Base-by-base conservation (phyloP, 176 grass and related monocot genomes). In the Oryza glumipatula region DNA sequence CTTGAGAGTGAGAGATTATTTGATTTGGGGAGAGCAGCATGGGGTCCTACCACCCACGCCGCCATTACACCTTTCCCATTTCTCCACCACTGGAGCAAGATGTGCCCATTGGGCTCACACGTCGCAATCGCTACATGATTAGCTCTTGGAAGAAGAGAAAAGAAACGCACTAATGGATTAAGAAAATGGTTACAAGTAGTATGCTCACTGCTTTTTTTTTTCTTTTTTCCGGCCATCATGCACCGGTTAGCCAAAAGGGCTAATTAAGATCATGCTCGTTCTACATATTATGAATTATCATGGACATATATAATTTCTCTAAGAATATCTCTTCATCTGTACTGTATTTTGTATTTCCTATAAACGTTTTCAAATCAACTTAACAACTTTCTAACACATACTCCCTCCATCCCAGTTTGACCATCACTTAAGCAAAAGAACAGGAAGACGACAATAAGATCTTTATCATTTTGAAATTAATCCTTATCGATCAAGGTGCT, bases 61-160 rank as follows among this genome's bases (percentile, higher is more conserved):
- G 78, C 44, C 16, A 56, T 78, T 7, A 72, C 51, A n/a, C 80
- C 65, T 72, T n/a, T 39, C 73, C 80, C 54, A 49, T 82, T 49
- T 44, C 73, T 76, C 28, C 79, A 49, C 86, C 7, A 24, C 49
- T 56, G 17, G 32, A 51, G 16, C 26, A n/a, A 7, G 26, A 33
- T 15, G 52, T 23, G 75, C 17, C 61, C 22, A 11, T 4, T 30
- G 61, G n/a, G 9, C 63, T 46, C 68, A 52, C 56, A 63, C 6
- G 77, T 89, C 87, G 65, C 82, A 41, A 33, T 89, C 76, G 70
- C 70, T 21, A 54, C 82, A 89, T 89, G 82, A 89, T 89, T 85
- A 83, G 75, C 35, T 21, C 49, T 8, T 4, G 21, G 76, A 24
- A 60, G 17, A 33, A 32, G 10, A 46, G 14, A 66, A 10, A 47